Percentiles rank a stretch among this genome's conserved stretches.
phyloP scores from a whole-genome alignment of 2,329 filamentous ascomycete genomes.

The Rhinocladiella mackenziei region DNA sequence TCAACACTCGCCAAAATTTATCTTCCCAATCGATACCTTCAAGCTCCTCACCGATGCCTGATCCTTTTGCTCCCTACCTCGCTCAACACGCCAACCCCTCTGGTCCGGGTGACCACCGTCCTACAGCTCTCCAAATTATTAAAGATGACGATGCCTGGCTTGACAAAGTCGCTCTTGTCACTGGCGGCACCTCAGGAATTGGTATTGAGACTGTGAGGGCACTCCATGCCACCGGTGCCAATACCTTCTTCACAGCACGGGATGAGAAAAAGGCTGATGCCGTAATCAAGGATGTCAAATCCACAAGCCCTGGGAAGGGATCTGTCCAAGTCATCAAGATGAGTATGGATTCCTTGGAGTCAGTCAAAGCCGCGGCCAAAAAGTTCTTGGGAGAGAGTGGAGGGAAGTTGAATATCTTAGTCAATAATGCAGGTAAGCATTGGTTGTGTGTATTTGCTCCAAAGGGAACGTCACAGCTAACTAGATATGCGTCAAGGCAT shows the following conservation, averaged over 20 bases:
- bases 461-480: no score
- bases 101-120: conserved; percentile 21
- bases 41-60: no score
- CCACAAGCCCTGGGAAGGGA: conserved; percentile 13
- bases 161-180: conserved; percentile 37
- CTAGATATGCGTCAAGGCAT: no score
- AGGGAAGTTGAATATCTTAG: conserved; percentile 14
- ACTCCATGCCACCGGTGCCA: conserved; percentile 37
- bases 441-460: no score
- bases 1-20: no score
- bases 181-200: conserved; percentile 37
- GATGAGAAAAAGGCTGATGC: conserved; percentile 34
- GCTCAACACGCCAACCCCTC: conserved; percentile 24
- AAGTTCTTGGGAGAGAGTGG: conserved; percentile 8
- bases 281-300: conserved; percentile 26
- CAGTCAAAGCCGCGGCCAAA: conserved; percentile 31
- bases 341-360: conserved; percentile 33
- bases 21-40: no score
- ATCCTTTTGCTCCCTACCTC: no score
- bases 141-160: conserved; percentile 22
- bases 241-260: conserved; percentile 36
- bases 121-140: conserved; percentile 22
- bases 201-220: conserved; percentile 39
- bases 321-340: conserved; percentile 34
- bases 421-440: conserved; percentile 24